Evolutionary conservation across 2,329 filamentous ascomycete species (phyloP).

Genomic region (Knufia fluminis): DNA sequence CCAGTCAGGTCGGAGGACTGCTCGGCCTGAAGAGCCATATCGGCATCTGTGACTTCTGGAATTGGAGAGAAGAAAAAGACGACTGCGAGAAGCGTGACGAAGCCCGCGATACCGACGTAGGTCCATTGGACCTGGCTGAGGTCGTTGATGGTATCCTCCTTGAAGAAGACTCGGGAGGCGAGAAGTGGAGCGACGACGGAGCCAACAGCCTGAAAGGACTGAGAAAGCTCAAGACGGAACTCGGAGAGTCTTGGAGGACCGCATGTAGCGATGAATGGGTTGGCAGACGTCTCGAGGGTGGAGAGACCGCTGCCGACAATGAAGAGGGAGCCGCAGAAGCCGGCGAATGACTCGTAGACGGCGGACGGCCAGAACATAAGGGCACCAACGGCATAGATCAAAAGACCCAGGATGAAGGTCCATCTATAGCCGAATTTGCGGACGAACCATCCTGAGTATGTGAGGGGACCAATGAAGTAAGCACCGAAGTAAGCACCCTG

Average conservation of each 20-base stretch:
- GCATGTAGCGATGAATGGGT: slow-evolving; percentile 67
- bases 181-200: slow-evolving; percentile 65
- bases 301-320: slow-evolving; percentile 65
- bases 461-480: slow-evolving; percentile 46
- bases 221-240: slow-evolving; percentile 67
- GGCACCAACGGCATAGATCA: slow-evolving; percentile 61
- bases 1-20: slow-evolving; percentile 31
- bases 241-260: slow-evolving; percentile 68
- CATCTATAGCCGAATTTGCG: slow-evolving; percentile 61
- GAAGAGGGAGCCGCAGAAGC: slow-evolving; percentile 60
- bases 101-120: slow-evolving; percentile 68
- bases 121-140: slow-evolving; percentile 67
- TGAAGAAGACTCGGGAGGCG: slow-evolving; percentile 57
- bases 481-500: slow-evolving; percentile 58
- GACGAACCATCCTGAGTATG: slow-evolving; percentile 51
- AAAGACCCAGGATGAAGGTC: slow-evolving; percentile 67
- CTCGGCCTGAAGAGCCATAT: slow-evolving; percentile 52
- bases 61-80: slow-evolving; percentile 60
- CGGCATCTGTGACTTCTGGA: slow-evolving; percentile 62
- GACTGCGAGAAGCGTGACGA: slow-evolving; percentile 57
- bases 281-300: slow-evolving; percentile 67
- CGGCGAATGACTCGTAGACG: slow-evolving; percentile 61
- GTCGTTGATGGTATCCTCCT: slow-evolving; percentile 49
- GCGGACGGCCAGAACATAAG: slow-evolving; percentile 80
- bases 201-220: slow-evolving; percentile 68